phyloP scores from a whole-genome alignment of 306 rosid genomes.

The Argentina anserina region DNA sequence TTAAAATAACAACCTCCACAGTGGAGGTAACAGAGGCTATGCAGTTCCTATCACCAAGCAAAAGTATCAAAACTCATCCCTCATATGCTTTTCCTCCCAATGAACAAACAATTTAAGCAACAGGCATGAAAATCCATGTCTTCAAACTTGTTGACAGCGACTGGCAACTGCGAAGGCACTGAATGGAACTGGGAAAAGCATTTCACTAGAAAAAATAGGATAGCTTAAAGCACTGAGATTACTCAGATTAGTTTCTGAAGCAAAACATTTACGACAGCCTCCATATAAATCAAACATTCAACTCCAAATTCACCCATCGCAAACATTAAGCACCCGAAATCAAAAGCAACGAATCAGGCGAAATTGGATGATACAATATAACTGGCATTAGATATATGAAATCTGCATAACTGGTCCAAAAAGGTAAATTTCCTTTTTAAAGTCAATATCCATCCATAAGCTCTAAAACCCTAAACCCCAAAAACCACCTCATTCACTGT shows the following conservation, averaged over 20 bases:
- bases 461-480: not conserved
- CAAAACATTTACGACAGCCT: too few species aligned
- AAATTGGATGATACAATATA: not conserved
- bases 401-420: not conserved
- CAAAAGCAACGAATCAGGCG: too few species aligned
- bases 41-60: not conserved
- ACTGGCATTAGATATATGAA: not conserved
- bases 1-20: not conserved
- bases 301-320: not conserved
- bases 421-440: not conserved
- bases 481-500: not conserved
- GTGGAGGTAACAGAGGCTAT: not conserved
- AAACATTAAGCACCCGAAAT: not conserved
- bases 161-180: too few species aligned
- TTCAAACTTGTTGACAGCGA: not conserved
- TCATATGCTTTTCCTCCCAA: not conserved
- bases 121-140: not conserved
- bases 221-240: not conserved
- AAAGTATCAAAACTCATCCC: not conserved
- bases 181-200: too few species aligned
- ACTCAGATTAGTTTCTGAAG: too few species aligned
- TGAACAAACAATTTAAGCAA: not conserved
- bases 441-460: not conserved
- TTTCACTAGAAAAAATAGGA: not conserved
- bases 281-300: not conserved